Conservation (phyloP, 2,329 filamentous ascomycete genomes). For the Fusarium illudens region DNA sequence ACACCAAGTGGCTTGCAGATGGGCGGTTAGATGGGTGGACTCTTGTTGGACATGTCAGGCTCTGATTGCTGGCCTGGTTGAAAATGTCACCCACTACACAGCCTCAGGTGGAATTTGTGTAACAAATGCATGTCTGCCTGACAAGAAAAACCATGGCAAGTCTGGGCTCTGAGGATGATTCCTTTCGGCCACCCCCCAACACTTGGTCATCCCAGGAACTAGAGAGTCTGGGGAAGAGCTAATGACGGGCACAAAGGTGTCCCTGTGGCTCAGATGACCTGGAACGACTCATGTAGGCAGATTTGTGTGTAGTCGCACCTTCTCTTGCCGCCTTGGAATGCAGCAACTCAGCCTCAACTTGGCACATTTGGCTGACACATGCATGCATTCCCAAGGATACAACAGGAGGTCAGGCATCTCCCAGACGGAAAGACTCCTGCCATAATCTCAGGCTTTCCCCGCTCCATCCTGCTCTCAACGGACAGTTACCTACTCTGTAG, state of each 20-base stretch:
- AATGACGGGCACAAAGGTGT: too few relatives aligned
- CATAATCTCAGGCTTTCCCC: not conserved
- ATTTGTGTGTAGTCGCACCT: too few relatives aligned
- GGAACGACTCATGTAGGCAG: too few relatives aligned
- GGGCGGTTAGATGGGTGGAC: not conserved
- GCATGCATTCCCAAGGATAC: not conserved
- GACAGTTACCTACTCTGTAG: not conserved
- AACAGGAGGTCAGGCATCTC: not conserved
- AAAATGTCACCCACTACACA: not conserved
- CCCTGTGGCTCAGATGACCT: too few relatives aligned
- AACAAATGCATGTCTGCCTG: not conserved
- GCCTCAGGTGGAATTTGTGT: not conserved
- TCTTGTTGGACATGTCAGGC: too few relatives aligned
- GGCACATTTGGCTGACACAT: not conserved
- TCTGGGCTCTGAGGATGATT: not conserved
- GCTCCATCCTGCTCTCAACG: not conserved
- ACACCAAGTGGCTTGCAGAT: not conserved
- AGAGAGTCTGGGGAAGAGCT: too few relatives aligned
- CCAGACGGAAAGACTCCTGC: fast-evolving
- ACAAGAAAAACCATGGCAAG: not conserved
- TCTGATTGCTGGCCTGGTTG: not conserved
- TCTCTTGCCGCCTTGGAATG: too few relatives aligned
- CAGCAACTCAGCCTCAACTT: not conserved
- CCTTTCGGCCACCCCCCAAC: too few relatives aligned
- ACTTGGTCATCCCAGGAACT: too few relatives aligned